phyloP scores from a whole-genome alignment of 106 monocot species.

The Allium sativum region DNA sequence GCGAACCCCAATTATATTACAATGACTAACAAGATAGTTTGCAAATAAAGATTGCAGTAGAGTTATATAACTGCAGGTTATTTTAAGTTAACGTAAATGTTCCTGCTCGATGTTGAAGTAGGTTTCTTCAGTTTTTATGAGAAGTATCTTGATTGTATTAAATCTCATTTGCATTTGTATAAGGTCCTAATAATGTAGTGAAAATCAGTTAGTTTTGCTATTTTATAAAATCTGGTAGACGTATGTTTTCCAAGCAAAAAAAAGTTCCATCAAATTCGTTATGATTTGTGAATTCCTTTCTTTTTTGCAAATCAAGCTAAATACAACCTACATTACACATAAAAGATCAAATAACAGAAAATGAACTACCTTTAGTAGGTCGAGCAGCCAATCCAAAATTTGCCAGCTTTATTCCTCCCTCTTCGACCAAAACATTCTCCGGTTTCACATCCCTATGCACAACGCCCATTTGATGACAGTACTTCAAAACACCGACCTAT shows the following conservation, averaged over 20 bases:
- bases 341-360: neutral
- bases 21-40: constrained; percentile 11
- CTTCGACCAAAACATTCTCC: constrained; percentile 69
- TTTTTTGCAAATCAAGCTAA: neutral
- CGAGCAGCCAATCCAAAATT: constrained; percentile 87
- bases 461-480: constrained; percentile 98
- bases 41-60: no score
- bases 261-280: no score
- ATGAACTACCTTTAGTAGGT: constrained; percentile 51
- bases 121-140: no score
- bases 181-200: no score
- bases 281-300: no score
- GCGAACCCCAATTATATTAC: constrained; percentile 17
- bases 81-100: neutral
- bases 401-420: constrained; percentile 74
- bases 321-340: neutral
- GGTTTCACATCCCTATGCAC: constrained; percentile 93
- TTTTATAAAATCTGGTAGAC: no score
- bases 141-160: no score
- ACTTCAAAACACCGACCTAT: constrained; percentile 60
- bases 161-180: no score
- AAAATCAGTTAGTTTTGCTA: no score
- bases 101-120: neutral
- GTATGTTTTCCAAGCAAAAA: no score
- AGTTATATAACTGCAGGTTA: neutral